Evolutionary conservation across 306 rosid species (phyloP).

Genomic region (Ceratonia siliqua): DNA sequence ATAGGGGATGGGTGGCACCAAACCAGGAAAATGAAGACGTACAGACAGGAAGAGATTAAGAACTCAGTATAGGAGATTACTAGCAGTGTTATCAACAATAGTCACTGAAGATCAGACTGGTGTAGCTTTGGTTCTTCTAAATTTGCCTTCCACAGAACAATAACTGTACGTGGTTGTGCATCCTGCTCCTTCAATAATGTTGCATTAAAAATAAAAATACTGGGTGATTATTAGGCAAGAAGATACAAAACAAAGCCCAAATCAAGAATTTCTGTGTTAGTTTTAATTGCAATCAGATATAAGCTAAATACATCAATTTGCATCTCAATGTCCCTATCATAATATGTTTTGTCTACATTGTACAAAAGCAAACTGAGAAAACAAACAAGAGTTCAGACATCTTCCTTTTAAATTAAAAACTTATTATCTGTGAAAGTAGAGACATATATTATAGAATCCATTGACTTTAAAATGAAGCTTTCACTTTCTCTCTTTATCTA

Average conservation of each 20-base stretch:
- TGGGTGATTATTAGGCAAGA: slow-evolving; percentile 13
- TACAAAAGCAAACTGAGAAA: slow-evolving; percentile 11
- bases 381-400: not conserved
- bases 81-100: slow-evolving; percentile 52
- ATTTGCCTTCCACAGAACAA: slow-evolving; percentile 81
- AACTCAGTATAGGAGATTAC: slow-evolving; percentile 52
- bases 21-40: slow-evolving; percentile 4
- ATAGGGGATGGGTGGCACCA: not conserved
- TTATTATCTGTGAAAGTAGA: not conserved
- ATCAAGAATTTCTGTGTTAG: not conserved
- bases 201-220: slow-evolving; percentile 26
- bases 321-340: slow-evolving; percentile 7
- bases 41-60: not conserved
- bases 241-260: slow-evolving; percentile 21
- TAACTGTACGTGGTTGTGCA: slow-evolving; percentile 66
- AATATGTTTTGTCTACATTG: not conserved
- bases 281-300: slow-evolving; percentile 14
- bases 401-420: not conserved
- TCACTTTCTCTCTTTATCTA: not conserved
- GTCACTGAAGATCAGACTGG: slow-evolving; percentile 81
- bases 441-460: not conserved
- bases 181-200: slow-evolving; percentile 67
- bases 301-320: slow-evolving; percentile 5
- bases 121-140: slow-evolving; percentile 76
- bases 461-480: not conserved